Evolutionary conservation across 352 stramenopile species (phyloP), one percentile per base, ranked within the genome.

Genomic region (Phytophthora podocarpi): DNA sequence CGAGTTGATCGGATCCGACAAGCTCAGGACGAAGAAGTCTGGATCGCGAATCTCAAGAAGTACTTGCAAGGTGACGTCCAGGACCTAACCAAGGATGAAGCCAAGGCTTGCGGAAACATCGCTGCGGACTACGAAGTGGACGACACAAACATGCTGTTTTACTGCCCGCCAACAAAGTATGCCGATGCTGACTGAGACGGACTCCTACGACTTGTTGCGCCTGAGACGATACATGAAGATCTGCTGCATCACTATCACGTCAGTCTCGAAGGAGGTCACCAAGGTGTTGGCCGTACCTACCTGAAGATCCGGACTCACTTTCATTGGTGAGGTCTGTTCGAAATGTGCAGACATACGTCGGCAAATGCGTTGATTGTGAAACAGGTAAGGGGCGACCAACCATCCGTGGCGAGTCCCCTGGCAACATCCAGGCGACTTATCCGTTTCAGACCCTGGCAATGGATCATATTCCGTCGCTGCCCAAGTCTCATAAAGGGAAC

Each of bases 391-490:
- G 34, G 6, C 26, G 39, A 3, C 50, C 18, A 0, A 2, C 9
- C 1, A 48, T 56, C 2, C 59, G 40, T 16, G 49, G 49, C 2
- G 42, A 46, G 13, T 67, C 50, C 0, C 50, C 50, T 5, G 45
- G 49, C 9, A 36, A 49, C 16, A 11, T 58, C 1, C 10, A 35
- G 16, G 18, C 28, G 0, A 50, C 50, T 0, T 58, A 49, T 10
- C 18, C 16, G 9, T 58, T 47, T 7, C 42, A 60, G 5, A 30
- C 56, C 2, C n/a, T 67, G 7, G 40, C 23, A 0, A 60, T 60
- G 58, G 41, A 67, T 26, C 52, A 69, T 21, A 54, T 57, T 11
- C 2, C 60, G 1, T 59, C 60, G 15, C 30, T 69, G 3, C 51
- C 60, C 3, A 35, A 23, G n/a, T 55, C 27, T 5, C 21, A 13